Evolutionary conservation across 2,329 filamentous ascomycete species (phyloP), one percentile per base, ranked within the genome.

Genomic region (Botryotinia calthae): DNA sequence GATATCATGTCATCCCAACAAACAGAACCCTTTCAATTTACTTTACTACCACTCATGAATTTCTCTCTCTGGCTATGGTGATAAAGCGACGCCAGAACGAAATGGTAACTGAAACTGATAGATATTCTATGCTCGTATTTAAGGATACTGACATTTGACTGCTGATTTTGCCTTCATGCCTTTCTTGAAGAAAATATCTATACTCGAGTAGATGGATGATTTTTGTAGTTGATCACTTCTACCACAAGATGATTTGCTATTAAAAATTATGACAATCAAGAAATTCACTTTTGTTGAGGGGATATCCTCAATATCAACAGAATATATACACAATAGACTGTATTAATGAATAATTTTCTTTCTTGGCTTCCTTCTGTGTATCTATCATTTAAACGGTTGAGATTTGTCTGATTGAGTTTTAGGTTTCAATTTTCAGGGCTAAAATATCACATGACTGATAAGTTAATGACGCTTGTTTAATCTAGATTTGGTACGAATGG

Each of bases 401-500:
- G 69, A 46, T 44, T 71, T 62, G 34, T 65, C 28, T 71, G 59
- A 71, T 71, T 65, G 69, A 59, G 59, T 71, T 54, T 54, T 54
- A 54, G 51, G 51, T 54, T 28, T 71, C 61, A 51, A 65, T 56
- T 25, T 31, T 65, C 69, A 71, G 69, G 69, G 69, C 69, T 72
- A 72, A 48, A 67, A 20, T 79, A 54, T 20, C 63, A 46, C 51
- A 71, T 46, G 59, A 62, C 62, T 16, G 42, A 25, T 46, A 44
- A 62, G 28, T 64, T 64, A 37, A 71, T 71, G 68, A 71, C 37
- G 46, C 44, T 64, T 64, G 48, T 67, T 67, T 28, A 28, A 54
- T 54, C 51, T 54, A 37, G 59, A 51, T 42, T 34, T 34, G 58
- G 68, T 44, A 18, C 20, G 58, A 44, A 58, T 58, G 12, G 25